A percentile compares a stretch with the other conserved stretches of the same genome.
These are phyloP conservation scores for Cyberlindnera petersonii DNA, from an alignment of 805 yeast genomes.

Conservation along the genomic window DNA sequence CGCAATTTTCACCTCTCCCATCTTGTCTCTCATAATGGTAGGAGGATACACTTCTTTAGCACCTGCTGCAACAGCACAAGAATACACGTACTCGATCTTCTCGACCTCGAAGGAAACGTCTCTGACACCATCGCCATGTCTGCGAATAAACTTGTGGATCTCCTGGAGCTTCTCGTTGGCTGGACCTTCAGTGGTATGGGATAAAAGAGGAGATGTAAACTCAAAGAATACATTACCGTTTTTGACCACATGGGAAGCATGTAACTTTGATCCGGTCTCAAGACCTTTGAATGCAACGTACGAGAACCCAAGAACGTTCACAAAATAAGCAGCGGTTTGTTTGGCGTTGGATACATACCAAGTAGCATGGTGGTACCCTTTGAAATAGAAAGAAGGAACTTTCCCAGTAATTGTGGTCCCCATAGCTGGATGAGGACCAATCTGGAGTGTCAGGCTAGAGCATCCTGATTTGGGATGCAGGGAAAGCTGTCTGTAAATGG, in stretches of 20 bases:
- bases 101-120: slow-evolving; percentile 68
- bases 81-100: slow-evolving; percentile 42
- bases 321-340: slow-evolving; percentile 53
- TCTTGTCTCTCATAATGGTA: slow-evolving; percentile 34
- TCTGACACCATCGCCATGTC: slow-evolving; percentile 79
- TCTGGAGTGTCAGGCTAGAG: slow-evolving; percentile 6
- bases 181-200: slow-evolving; percentile 19
- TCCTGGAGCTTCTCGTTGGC: slow-evolving; percentile 27
- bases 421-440: slow-evolving; percentile 3
- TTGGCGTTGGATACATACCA: slow-evolving; percentile 74
- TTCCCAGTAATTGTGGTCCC: neutral
- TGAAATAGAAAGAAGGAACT: slow-evolving; percentile 11
- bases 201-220: slow-evolving; percentile 37
- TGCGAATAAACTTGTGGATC: slow-evolving; percentile 43
- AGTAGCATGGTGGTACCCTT: slow-evolving; percentile 61
- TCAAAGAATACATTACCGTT: slow-evolving; percentile 53
- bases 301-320: slow-evolving; percentile 56
- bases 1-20: slow-evolving; percentile 53
- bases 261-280: slow-evolving; percentile 58
- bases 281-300: slow-evolving; percentile 62
- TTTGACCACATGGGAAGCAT: slow-evolving; percentile 56
- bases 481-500: too few species aligned
- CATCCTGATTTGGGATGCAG: neutral
- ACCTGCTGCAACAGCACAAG: slow-evolving; percentile 48
- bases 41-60: slow-evolving; percentile 40